Percentiles rank a stretch among this genome's conserved stretches.
Evolutionary conservation across 2,329 filamentous ascomycete genomes (phyloP).

Genomic region (Hymenoscyphus occultus): DNA sequence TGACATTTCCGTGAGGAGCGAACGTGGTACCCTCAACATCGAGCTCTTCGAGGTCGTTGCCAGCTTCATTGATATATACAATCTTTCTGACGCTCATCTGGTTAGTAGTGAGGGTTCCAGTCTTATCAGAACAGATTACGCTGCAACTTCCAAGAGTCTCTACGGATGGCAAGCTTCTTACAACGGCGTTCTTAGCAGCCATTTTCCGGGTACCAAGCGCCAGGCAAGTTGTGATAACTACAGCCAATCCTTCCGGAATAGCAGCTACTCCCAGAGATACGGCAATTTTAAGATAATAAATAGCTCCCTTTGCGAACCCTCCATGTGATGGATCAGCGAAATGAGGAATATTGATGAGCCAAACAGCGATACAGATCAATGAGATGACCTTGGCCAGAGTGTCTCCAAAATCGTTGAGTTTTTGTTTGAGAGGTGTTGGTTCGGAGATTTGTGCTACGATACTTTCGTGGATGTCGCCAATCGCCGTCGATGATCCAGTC

Average conservation of each 20-base stretch:
- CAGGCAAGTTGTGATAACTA: slow-evolving; percentile 98
- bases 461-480: slow-evolving; percentile 98
- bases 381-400: slow-evolving; percentile 96
- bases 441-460: slow-evolving; percentile 98
- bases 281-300: slow-evolving; percentile 99
- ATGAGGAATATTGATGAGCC: slow-evolving; percentile 97
- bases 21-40: slow-evolving; percentile 93
- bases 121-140: slow-evolving; percentile 99
- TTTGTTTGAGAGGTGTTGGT: slow-evolving; percentile 95
- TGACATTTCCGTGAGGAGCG: slow-evolving; percentile 74
- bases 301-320: slow-evolving; percentile 92
- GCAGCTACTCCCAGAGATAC: slow-evolving; percentile 97
- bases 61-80: slow-evolving; percentile 74
- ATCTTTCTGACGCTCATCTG: slow-evolving; percentile 98
- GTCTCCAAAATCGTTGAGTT: slow-evolving; percentile 97
- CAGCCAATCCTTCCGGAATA: slow-evolving; percentile 94
- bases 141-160: slow-evolving; percentile 98
- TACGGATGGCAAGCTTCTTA: slow-evolving; percentile 91
- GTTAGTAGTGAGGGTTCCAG: slow-evolving; percentile 95
- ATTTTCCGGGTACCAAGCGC: slow-evolving; percentile 96
- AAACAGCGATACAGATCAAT: slow-evolving; percentile 91
- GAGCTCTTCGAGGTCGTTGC: slow-evolving; percentile 75
- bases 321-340: slow-evolving; percentile 94
- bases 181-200: slow-evolving; percentile 97
- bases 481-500: slow-evolving; percentile 87